These are phyloP conservation scores for Leucoagaricus sp. DNA, from an alignment of 1,284 basidiomycete genomes.

Conservation along the genomic window DNA sequence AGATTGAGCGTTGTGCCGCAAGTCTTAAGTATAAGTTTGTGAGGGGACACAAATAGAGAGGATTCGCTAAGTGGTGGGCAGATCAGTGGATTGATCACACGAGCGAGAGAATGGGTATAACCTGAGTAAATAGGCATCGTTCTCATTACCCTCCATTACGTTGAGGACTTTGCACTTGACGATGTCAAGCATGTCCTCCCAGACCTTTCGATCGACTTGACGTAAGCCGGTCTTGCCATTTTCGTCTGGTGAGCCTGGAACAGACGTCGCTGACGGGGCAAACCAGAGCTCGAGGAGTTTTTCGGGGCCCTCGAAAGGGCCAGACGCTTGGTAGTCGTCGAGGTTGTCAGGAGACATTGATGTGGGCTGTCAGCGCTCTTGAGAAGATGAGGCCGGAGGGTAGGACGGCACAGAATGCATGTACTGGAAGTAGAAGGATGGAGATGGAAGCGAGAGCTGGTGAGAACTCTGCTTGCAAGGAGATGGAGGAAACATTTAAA, in stretches of 20 bases:
- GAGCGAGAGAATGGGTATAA: constrained; percentile 38
- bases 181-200: constrained; percentile 98
- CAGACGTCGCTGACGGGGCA: constrained; percentile 68
- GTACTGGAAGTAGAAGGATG: constrained; percentile 38
- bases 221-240: constrained; percentile 69
- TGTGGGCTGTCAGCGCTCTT: constrained; percentile 49
- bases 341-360: constrained; percentile 36
- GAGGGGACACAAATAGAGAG: constrained; percentile 94
- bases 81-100: constrained; percentile 18
- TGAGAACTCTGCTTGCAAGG: constrained; percentile 6
- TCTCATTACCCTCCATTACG: constrained; percentile 82
- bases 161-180: constrained; percentile 98
- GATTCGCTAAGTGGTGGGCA: constrained; percentile 74
- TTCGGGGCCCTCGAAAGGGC: constrained; percentile 88
- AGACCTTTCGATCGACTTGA: constrained; percentile 73
- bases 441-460: constrained; percentile 1
- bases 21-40: constrained; percentile 97
- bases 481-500: constrained; percentile 5
- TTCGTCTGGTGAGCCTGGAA: constrained; percentile 47
- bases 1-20: constrained; percentile 99
- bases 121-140: constrained; percentile 97
- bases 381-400: constrained; percentile 39
- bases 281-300: constrained; percentile 99
- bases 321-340: constrained; percentile 40
- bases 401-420: constrained; percentile 57